Percentiles rank a stretch among this genome's conserved stretches.
Evolutionary conservation across 371 early-diverging fungal genomes (phyloP).

Genomic region (Choanephora cucurbitarum): DNA sequence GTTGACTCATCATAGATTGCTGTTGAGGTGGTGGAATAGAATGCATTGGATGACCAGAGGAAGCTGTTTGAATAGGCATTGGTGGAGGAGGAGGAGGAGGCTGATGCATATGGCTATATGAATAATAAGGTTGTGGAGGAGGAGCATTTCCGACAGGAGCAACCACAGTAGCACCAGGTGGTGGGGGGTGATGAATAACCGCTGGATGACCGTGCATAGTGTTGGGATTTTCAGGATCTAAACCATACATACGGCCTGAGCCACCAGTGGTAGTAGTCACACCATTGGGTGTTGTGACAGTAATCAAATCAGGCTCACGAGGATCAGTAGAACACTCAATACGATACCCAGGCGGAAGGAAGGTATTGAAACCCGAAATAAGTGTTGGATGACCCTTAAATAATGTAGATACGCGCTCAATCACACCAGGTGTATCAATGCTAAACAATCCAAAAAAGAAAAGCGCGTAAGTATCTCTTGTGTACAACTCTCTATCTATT

Average conservation of each 20-base stretch:
- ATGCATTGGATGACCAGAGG: not conserved
- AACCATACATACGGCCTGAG: slow-evolving; percentile 57
- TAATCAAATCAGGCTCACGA: slow-evolving; percentile 65
- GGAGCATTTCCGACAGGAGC: not conserved
- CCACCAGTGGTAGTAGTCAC: slow-evolving; percentile 56
- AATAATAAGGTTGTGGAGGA: slow-evolving; percentile 6
- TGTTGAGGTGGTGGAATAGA: slow-evolving; percentile 11
- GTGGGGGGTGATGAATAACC: slow-evolving; percentile 11
- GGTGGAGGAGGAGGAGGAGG: slow-evolving; percentile 5
- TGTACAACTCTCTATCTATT: too few relatives aligned
- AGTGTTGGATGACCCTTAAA: slow-evolving; percentile 91
- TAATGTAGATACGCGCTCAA: slow-evolving; percentile 90
- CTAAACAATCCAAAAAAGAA: slow-evolving; percentile 31
- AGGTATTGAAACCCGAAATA: slow-evolving; percentile 97
- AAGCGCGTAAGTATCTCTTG: not conserved
- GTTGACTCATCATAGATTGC: slow-evolving; percentile 11
- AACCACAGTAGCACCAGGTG: not conserved
- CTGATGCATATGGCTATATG: slow-evolving; percentile 8
- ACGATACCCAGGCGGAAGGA: slow-evolving; percentile 94
- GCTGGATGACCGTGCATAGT: slow-evolving; percentile 12
- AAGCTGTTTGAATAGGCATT: not conserved
- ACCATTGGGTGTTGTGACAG: slow-evolving; percentile 85
- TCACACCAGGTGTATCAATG: slow-evolving; percentile 98
- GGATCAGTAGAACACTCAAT: slow-evolving; percentile 84
- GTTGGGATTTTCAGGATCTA: slow-evolving; percentile 7